Base-by-base conservation (phyloP, 2,329 filamentous ascomycete genomes). In the Biscogniauxia mediterranea region DNA sequence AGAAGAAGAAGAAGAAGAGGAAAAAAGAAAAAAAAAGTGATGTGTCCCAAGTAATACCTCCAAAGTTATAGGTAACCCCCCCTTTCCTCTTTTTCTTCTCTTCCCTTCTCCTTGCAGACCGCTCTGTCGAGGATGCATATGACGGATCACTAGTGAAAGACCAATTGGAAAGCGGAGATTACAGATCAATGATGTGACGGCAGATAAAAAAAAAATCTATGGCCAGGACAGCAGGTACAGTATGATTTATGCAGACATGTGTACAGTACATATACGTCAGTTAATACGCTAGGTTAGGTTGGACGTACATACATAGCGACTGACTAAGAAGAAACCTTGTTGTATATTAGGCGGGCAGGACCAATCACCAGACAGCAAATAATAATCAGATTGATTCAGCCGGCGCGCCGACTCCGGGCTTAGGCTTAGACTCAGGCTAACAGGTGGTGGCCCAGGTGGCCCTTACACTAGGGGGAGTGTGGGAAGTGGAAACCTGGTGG, bases 351-450 rank as follows among this genome's bases (percentile, higher is more conserved):
- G 20, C 19, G n/a, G 7, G 8, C 3, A 23, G 19, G 28, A 55
- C 67, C 67, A 69, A 69, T 69, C 19, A 60, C 3, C 55, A 26
- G 5, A 5, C 19, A n/a, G 60, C 59, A 51, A 69, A 69, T 69
- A 55, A 67, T 69, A 69, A 69, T 69, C 66, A 51, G 58, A 59
- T 63, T 26, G 54, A 64, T 57, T 69, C 61, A 69, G 50, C 63
- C 66, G 63, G 64, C 54, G 55, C 52, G 63, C 64, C 66, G 62
- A 68, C 57, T 32, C 59, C 64, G 64, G 62, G 54, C 50, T 52
- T 17, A 28, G 38, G 38, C 55, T 42, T 42, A 26, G 21, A 13
- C 15, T 20, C n/a, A 54, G 23, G 5, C 20, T 54, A n/a, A 11
- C 20, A 54, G 23, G n/a, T 23, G 5, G 23, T 5, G 23, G 23